A percentile compares a stretch with the other conserved stretches of the same genome.
phyloP scores from a whole-genome alignment of 2,329 filamentous ascomycete species.

The Phyllosticta citriasiana region DNA sequence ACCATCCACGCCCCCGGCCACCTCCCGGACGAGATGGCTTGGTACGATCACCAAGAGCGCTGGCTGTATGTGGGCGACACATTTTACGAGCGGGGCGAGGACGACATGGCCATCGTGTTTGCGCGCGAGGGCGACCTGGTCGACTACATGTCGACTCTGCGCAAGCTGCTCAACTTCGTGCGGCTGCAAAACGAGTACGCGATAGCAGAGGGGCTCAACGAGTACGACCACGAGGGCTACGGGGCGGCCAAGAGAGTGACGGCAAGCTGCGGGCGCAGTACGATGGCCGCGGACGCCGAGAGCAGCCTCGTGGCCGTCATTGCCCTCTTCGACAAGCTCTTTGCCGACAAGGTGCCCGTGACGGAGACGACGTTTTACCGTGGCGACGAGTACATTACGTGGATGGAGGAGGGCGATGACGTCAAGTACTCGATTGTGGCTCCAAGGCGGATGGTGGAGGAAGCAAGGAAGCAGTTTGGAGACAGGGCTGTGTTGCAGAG shows the following conservation, averaged over 20 bases:
- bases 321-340: slow-evolving; percentile 23
- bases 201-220: slow-evolving; percentile 8
- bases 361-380: slow-evolving; percentile 17
- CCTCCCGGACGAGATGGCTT: slow-evolving; percentile 36
- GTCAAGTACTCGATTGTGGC: slow-evolving; percentile 27
- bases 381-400: slow-evolving; percentile 27
- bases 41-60: slow-evolving; percentile 36
- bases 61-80: slow-evolving; percentile 39
- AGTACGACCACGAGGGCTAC: slow-evolving; percentile 16
- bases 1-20: slow-evolving; percentile 39
- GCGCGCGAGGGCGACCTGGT: slow-evolving; percentile 55
- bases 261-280: slow-evolving; percentile 30
- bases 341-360: slow-evolving; percentile 26
- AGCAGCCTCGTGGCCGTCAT: slow-evolving; percentile 26
- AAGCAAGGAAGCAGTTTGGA: slow-evolving; percentile 14
- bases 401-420: slow-evolving; percentile 23
- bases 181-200: slow-evolving; percentile 8
- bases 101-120: slow-evolving; percentile 30
- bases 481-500: background rate
- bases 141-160: slow-evolving; percentile 78
- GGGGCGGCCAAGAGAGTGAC: slow-evolving; percentile 16
- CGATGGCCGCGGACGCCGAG: slow-evolving; percentile 26
- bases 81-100: slow-evolving; percentile 31
- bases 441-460: slow-evolving; percentile 24
- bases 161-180: slow-evolving; percentile 50